Percentiles rank a stretch among this genome's conserved stretches.
phyloP scores from a whole-genome alignment of 352 stramenopile genomes.

The Chrysophaeum taylorii region DNA sequence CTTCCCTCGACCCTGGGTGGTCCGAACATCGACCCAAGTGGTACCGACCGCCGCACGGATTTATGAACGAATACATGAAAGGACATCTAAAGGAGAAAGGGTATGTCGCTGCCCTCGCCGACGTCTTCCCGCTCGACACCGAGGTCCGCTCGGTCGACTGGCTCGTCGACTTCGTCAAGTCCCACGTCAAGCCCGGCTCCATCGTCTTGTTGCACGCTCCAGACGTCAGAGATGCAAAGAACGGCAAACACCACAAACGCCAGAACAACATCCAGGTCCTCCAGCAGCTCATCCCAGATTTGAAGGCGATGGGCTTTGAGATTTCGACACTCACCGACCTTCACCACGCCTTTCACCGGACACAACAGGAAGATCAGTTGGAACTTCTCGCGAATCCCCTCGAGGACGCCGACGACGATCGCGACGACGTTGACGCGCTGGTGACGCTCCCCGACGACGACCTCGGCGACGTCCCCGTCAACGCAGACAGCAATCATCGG shows the following conservation, averaged over 20 bases:
- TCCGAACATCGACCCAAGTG: neutral
- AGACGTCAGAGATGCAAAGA: neutral
- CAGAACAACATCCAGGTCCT: slow-evolving; percentile 4
- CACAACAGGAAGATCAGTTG: too few species aligned
- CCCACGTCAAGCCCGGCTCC: neutral
- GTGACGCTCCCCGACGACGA: too few species aligned
- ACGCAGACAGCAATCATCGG: too few species aligned
- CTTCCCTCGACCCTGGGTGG: neutral
- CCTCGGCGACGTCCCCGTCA: too few species aligned
- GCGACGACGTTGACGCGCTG: too few species aligned
- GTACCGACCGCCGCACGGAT: slow-evolving; percentile 10
- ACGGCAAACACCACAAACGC: neutral
- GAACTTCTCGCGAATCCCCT: too few species aligned
- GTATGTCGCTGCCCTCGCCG: neutral
- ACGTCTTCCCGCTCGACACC: slow-evolving; percentile 14
- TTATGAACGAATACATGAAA: neutral
- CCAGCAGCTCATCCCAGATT: neutral
- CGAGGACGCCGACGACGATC: too few species aligned
- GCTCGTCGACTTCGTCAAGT: slow-evolving; percentile 1
- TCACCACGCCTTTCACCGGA: too few species aligned
- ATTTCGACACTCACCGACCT: neutral
- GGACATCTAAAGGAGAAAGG: neutral
- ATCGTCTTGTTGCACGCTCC: slow-evolving; percentile 9
- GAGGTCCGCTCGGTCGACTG: neutral
- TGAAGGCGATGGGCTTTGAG: neutral